Conservation (phyloP, 129 eudicot genomes). For the Solidago caesia region DNA sequence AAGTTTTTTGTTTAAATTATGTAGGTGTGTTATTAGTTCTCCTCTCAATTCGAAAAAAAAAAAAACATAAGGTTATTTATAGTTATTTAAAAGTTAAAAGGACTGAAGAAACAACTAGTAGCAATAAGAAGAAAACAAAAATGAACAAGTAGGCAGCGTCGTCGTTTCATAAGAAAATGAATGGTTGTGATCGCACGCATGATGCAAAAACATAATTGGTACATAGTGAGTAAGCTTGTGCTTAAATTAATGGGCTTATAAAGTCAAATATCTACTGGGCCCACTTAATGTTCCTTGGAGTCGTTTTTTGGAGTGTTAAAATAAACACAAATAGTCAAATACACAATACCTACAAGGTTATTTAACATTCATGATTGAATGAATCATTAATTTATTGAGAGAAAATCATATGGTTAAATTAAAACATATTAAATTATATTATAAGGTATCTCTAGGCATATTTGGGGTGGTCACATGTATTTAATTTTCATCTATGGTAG, state of each 20-base stretch:
- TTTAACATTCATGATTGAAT: constrained; percentile 11
- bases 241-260: constrained; percentile 15
- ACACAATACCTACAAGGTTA: neutral
- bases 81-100: neutral
- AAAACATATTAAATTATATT: neutral
- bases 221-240: constrained; percentile 32
- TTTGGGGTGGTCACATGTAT: too few species aligned
- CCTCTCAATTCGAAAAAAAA: too few species aligned
- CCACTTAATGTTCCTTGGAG: constrained; percentile 31
- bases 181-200: constrained; percentile 40
- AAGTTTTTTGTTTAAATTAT: too few species aligned
- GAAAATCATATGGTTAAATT: neutral
- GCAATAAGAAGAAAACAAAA: constrained; percentile 19
- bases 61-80: too few species aligned
- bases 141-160: constrained; percentile 22
- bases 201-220: constrained; percentile 26
- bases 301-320: constrained; percentile 9
- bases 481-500: too few species aligned
- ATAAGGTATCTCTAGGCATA: too few species aligned
- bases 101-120: constrained; percentile 5
- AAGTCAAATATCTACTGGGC: constrained; percentile 29
- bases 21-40: too few species aligned
- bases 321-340: too few species aligned
- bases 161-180: constrained; percentile 33
- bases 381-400: neutral